Evolutionary conservation across 331 rosid genomes (phyloP), one percentile per base, ranked within the genome.

Genomic region (Spiraea crenata): DNA sequence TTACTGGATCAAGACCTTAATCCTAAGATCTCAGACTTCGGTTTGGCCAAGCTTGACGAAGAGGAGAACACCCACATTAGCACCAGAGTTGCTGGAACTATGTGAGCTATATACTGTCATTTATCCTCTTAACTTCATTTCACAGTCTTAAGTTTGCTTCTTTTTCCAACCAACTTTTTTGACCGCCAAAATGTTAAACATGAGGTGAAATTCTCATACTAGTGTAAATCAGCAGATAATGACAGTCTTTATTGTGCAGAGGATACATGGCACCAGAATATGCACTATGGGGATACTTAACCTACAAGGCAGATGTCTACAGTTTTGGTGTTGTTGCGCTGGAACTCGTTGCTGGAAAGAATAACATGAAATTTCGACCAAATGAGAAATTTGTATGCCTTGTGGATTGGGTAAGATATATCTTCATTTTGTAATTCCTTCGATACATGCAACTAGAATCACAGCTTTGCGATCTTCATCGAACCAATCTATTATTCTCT

Each of bases 41-140:
- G 83, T 54, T 71, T 80, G 73, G 83, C 83, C 49, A 65, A 65
- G 80, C 80, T 80, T 12, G 62, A 80, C 3, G 83, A 70, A 48
- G 83, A 79, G 70, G 77, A 55, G 63, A 74, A 79, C 42, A 75
- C 83, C 1, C 83, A 80, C 66, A 80, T 75, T 16, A 80, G 80
- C 74, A 80, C 80, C 3, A 63, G 83, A 57, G 48, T 80, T 60
- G 83, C 83, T 0, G 83, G 80, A 70, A 80, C 83, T 7, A 34
- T 64, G 83, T 80, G 52, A 75, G 74, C 63, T 46, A 41, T 15
- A 31, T 68, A 9, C 31, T 25, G 31, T 25, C 31, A 25, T 25
- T 25, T 25, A 25, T 25, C 31, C 31, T 25, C 31, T 25, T 25
- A n/a, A 35, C 48, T 74, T 46, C 19, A 20, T 74, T 20, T 25